Conservation (phyloP, 2,329 filamentous ascomycete genomes). For the Xylaria polymorpha region DNA sequence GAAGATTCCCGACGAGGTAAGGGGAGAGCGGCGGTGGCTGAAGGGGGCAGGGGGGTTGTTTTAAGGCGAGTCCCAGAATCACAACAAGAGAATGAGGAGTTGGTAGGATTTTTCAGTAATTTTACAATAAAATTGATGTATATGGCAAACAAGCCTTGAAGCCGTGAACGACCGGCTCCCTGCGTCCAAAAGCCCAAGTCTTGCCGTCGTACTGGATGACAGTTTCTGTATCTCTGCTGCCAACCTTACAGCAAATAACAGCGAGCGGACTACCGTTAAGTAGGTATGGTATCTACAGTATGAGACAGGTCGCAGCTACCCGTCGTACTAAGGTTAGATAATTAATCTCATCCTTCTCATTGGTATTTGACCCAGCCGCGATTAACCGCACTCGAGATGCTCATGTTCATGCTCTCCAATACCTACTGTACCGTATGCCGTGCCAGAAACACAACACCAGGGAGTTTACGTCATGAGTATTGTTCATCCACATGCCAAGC, state of each 20-base stretch:
- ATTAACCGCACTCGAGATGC: slow-evolving; percentile 25
- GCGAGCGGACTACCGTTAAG: not conserved
- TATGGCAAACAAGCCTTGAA: slow-evolving; percentile 30
- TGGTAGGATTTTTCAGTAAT: not conserved
- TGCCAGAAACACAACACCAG: not conserved
- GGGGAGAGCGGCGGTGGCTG: not conserved
- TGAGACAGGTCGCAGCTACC: slow-evolving; percentile 24
- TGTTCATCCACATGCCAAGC: slow-evolving; percentile 31
- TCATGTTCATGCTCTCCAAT: not conserved
- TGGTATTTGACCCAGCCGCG: slow-evolving; percentile 22
- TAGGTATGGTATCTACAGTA: slow-evolving; percentile 12
- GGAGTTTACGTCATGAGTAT: slow-evolving; percentile 33
- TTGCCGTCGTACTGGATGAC: slow-evolving; percentile 24
- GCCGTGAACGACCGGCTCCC: slow-evolving; percentile 35
- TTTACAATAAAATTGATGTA: slow-evolving; percentile 3
- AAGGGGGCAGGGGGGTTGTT: slow-evolving; percentile 22
- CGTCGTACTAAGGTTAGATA: not conserved
- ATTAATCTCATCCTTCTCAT: slow-evolving; percentile 14
- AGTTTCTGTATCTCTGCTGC: slow-evolving; percentile 12
- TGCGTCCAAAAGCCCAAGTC: slow-evolving; percentile 36
- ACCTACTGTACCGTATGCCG: slow-evolving; percentile 1
- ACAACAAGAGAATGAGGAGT: not conserved
- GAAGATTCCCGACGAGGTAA: not conserved
- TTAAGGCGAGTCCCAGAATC: slow-evolving; percentile 10
- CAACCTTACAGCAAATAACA: slow-evolving; percentile 12